Evolutionary conservation across 345 rosid species (phyloP).

Genomic region (Eucalyptus curtisii): DNA sequence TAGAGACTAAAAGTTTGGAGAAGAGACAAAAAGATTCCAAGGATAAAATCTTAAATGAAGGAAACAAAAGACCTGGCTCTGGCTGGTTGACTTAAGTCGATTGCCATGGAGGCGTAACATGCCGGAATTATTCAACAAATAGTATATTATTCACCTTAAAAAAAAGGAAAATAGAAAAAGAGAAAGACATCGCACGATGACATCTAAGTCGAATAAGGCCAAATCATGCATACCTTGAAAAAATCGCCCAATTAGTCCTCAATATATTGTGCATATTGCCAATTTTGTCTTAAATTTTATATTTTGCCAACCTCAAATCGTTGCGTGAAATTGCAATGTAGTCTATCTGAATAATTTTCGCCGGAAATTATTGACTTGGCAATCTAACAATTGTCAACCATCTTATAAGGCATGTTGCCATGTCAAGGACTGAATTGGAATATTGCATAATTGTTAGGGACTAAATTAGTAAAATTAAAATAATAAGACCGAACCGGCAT

Average conservation of each 20-base stretch:
- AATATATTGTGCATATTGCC: neutral
- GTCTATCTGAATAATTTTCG: fast-evolving
- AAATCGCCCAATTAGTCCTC: neutral
- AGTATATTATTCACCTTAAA: neutral
- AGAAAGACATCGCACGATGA: neutral
- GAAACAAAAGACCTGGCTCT: neutral
- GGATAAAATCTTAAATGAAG: neutral
- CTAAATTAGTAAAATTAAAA: neutral
- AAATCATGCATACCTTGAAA: neutral
- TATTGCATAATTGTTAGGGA: fast-evolving
- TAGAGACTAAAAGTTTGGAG: neutral
- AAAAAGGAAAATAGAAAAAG: neutral
- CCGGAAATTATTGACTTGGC: neutral
- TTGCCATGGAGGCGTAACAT: neutral
- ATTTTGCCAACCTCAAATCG: neutral
- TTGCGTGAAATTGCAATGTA: fast-evolving
- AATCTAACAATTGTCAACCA: neutral
- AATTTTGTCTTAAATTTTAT: neutral
- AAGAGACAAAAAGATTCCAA: neutral
- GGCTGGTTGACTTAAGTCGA: neutral
- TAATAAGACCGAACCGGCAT: too few relatives aligned
- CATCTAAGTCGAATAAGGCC: neutral
- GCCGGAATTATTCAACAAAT: neutral
- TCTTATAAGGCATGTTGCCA: neutral
- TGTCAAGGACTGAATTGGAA: fast-evolving